phyloP scores from a whole-genome alignment of 768 basidiomycete genomes.

The Tulasnella sp. region DNA sequence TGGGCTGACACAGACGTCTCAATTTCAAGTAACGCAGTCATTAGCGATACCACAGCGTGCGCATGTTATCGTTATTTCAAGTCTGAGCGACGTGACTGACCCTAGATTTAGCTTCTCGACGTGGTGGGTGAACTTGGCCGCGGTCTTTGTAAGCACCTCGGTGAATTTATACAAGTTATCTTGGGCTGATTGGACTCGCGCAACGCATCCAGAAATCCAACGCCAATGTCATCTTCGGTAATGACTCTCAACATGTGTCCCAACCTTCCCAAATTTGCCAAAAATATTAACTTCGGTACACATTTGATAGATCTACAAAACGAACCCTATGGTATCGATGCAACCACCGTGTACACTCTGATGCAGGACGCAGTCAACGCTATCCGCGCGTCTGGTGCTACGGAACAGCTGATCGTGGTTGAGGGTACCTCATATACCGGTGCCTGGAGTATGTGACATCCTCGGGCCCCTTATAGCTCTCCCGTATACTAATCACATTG shows the following conservation, averaged over 20 bases:
- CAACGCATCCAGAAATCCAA: background rate
- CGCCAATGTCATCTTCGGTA: constrained; percentile 5
- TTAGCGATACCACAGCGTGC: constrained; percentile 36
- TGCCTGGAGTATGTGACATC: constrained; percentile 39
- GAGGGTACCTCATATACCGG: constrained; percentile 43
- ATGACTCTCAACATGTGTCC: background rate
- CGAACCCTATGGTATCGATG: constrained; percentile 52
- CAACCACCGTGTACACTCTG: constrained; percentile 39
- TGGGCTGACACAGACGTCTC: no score
- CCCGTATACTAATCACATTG: background rate
- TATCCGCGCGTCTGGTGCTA: constrained; percentile 53
- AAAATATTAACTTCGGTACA: no score
- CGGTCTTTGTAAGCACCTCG: constrained; percentile 37
- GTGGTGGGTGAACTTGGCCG: constrained; percentile 47
- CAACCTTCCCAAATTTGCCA: no score
- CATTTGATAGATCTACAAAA: constrained; percentile 39
- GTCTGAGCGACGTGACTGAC: no score
- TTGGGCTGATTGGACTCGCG: background rate
- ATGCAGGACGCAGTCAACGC: constrained; percentile 58
- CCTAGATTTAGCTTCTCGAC: constrained; percentile 16
- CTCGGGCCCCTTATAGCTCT: no score
- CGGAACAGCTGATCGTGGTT: constrained; percentile 30
- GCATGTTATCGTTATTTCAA: no score
- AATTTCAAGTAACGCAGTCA: constrained; percentile 27
- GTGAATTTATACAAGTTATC: background rate